Evolutionary conservation across 805 yeast species (phyloP).

Genomic region (Wickerhamomyces alni): DNA sequence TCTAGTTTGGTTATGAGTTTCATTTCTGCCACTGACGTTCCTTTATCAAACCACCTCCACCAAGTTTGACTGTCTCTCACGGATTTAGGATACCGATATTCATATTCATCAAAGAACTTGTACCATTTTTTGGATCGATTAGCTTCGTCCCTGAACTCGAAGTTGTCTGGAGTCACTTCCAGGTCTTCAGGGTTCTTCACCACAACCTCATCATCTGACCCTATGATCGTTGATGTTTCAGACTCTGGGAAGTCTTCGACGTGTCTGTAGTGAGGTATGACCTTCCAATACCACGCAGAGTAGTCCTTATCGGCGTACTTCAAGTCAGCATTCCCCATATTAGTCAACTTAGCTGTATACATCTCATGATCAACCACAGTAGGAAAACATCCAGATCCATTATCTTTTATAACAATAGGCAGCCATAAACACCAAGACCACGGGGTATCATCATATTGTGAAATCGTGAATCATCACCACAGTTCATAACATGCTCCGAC

Average conservation of each 20-base stretch:
- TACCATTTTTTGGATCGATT: slow-evolving; percentile 32
- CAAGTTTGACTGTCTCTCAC: slow-evolving; percentile 33
- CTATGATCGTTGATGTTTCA: too few relatives aligned
- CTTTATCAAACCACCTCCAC: slow-evolving; percentile 51
- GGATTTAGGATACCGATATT: slow-evolving; percentile 40
- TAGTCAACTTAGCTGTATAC: too few relatives aligned
- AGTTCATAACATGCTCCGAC: too few relatives aligned
- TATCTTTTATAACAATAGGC: too few relatives aligned
- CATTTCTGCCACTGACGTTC: slow-evolving; percentile 38
- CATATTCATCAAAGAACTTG: slow-evolving; percentile 50
- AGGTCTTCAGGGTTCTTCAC: background rate
- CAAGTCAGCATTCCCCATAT: too few relatives aligned
- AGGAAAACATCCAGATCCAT: too few relatives aligned
- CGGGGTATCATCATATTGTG: too few relatives aligned
- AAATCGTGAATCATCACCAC: too few relatives aligned
- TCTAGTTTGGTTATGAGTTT: slow-evolving; percentile 44
- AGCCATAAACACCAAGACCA: too few relatives aligned
- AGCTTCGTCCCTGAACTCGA: slow-evolving; percentile 33
- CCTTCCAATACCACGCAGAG: slow-evolving; percentile 3
- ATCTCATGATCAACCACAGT: too few relatives aligned
- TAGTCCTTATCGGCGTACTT: background rate
- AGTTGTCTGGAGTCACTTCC: slow-evolving; percentile 1
- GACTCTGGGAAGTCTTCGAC: slow-evolving; percentile 3
- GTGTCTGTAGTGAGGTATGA: slow-evolving; percentile 4
- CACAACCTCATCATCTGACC: too few relatives aligned